phyloP scores from a whole-genome alignment of 768 basidiomycete genomes.

The Auriculariales sp. region DNA sequence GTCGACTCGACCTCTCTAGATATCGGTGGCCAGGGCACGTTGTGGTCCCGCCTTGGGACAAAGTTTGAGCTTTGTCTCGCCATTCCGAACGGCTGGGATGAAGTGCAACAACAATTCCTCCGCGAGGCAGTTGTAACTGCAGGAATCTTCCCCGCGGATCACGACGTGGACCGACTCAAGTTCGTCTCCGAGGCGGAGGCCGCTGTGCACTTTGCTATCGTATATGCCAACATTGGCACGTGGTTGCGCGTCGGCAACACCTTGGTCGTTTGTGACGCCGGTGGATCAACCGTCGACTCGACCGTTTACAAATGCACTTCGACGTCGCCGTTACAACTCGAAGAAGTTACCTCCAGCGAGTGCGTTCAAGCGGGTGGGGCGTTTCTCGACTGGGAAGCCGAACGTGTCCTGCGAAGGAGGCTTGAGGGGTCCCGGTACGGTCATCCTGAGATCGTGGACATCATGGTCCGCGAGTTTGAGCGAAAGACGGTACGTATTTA shows the following conservation, averaged over 20 bases:
- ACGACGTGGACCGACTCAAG: conserved; percentile 18
- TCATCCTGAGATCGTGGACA: background rate
- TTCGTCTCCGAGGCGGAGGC: conserved; percentile 43
- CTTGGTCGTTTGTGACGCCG: background rate
- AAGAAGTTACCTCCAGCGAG: background rate
- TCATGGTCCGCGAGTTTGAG: background rate
- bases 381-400: background rate
- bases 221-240: conserved; percentile 7
- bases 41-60: conserved; percentile 27
- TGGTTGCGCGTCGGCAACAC: background rate
- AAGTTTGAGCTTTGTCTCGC: conserved; percentile 31
- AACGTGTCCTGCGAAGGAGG: background rate
- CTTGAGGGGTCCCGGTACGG: background rate
- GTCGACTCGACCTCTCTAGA: background rate
- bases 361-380: background rate
- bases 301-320: background rate
- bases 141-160: conserved; percentile 17
- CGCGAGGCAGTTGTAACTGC: conserved; percentile 28
- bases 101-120: conserved; percentile 27
- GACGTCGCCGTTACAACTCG: background rate
- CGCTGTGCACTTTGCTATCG: conserved; percentile 33
- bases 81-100: conserved; percentile 36
- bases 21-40: background rate
- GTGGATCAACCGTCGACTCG: background rate
- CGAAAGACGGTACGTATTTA: background rate